Base-by-base conservation (phyloP, 2,329 filamentous ascomycete species). In the Penicillium sp. region DNA sequence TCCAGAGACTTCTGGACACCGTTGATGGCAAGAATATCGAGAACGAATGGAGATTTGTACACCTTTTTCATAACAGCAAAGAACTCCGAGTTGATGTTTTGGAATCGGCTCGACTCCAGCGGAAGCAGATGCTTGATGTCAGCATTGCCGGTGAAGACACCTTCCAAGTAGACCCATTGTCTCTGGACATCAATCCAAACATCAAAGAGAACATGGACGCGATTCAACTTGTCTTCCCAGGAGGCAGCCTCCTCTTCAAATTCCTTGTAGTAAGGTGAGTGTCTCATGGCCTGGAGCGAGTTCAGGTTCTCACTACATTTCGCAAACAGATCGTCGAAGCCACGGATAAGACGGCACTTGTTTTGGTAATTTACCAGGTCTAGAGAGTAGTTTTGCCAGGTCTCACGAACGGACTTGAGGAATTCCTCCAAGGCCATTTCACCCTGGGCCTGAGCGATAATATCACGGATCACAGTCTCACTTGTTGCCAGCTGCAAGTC, bases 111-210 rank as follows among this genome's bases (percentile, higher is more conserved):
- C 1, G 94, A 96, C 70, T 99, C 94, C 58, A 96, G 92, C 4
- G 95, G 95, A 21, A 99, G 83, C 47, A 99, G 80, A 71, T 97
- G 93, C 75, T 97, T 99, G 79, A 99, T 99, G 68, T 99, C 94
- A 36, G 90, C 93, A 68, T 99, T 99, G 53, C 94, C 94, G 1
- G 93, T 96, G 70, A 99, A 99, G 31, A 99, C 94, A 61, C 94
- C 94, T 75, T 99, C 95, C 5, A 99, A 84, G 71, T 99, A 99
- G 7, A 99, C 94, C 94, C 94, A 99, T 76, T 99, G 94, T 56
- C 95, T 88, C 73, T 99, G 94, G n/a, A 99, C 95, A 74, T 99
- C 95, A 64, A 99, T 99, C 95, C 95, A 99, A 15, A 99, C 92
- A 71, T 99, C 94, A 67, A 99, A 99, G 9, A 99, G 82, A 15